Percentiles rank a stretch among this genome's conserved stretches.
Conservation (phyloP, 176 grass and related monocot species). For the Hordeum vulgare region DNA sequence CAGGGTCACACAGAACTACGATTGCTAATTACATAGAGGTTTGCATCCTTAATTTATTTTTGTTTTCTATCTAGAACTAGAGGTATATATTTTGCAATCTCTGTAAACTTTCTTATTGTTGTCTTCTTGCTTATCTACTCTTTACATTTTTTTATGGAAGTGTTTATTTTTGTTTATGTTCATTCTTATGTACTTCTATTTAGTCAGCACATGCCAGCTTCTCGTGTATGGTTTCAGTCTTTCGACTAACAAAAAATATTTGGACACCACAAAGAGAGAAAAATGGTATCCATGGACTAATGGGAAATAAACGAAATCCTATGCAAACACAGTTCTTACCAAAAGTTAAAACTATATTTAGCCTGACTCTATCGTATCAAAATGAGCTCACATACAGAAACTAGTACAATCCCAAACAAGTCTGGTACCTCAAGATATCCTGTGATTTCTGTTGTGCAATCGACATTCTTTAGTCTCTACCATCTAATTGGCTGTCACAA, state of each 20-base stretch:
- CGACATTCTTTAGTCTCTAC: background rate
- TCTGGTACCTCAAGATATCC: background rate
- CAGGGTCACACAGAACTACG: conserved; percentile 54
- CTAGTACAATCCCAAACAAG: background rate
- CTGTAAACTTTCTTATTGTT: background rate
- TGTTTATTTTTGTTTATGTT: conserved; percentile 1
- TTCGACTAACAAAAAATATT: background rate
- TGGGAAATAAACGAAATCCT: background rate
- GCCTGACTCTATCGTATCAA: background rate
- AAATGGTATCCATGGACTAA: background rate
- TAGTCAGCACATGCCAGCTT: background rate
- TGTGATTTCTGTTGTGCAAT: background rate
- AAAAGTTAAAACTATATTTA: background rate
- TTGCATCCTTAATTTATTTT: background rate
- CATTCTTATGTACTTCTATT: background rate
- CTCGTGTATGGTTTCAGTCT: background rate
- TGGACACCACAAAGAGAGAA: background rate
- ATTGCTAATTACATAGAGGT: conserved; percentile 78
- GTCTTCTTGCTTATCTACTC: background rate
- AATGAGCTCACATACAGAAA: conserved; percentile 2
- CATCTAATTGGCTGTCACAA: background rate
- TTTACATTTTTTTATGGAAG: background rate
- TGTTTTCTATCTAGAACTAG: background rate
- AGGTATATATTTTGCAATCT: conserved; percentile 19
- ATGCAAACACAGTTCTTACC: background rate